Evolutionary conservation across 140 eudicot genomes (phyloP), one percentile per base, ranked within the genome.

Genomic region (Anethum foeniculum): DNA sequence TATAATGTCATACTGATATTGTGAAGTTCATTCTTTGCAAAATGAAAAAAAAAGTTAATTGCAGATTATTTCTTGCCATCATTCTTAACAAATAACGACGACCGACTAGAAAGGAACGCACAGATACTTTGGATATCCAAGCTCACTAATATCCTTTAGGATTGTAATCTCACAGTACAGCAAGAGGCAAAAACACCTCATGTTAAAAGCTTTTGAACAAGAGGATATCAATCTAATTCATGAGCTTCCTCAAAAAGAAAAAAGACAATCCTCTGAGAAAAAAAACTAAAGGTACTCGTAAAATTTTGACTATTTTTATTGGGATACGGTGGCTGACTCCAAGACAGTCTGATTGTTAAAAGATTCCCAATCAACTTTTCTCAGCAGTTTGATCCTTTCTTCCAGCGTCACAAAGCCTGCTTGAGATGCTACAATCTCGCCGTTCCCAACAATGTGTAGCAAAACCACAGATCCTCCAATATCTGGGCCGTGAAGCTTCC

Each of bases 401-500:
- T 92, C 94, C 62, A 94, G 69, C 39, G 93, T 80, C 39, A 89
- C 78, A 62, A 92, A 92, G 60, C 86, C 96, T 39, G 82, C 75
- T 62, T 87, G 76, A 56, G 92, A 88, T 76, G 89, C 80, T 77
- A 91, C 87, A 79, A 86, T 77, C 28, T 85, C 91, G 34, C 86
- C 75, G 9, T 79, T 84, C 79, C 91, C 97, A 5, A 92, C 94
- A 84, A 82, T 85, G 75, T 89, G 82, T 25, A 94, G 81, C 69
- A 94, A 78, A 67, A 89, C 83, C 41, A 92, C 79, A 82, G 88
- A 84, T 44, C 81, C 83, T 39, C 90, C 98, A 85, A 92, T 88
- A n/a, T 94, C 98, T 41, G 98, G 97, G 34, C 98, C 98, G n/a
- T 94, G 98, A 67, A 94, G 96, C 88, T 91, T 92, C 80, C 98